A percentile compares a stretch with the other conserved stretches of the same genome.
Evolutionary conservation across 768 basidiomycete species (phyloP).

Genomic region (Boletus huronensis): DNA sequence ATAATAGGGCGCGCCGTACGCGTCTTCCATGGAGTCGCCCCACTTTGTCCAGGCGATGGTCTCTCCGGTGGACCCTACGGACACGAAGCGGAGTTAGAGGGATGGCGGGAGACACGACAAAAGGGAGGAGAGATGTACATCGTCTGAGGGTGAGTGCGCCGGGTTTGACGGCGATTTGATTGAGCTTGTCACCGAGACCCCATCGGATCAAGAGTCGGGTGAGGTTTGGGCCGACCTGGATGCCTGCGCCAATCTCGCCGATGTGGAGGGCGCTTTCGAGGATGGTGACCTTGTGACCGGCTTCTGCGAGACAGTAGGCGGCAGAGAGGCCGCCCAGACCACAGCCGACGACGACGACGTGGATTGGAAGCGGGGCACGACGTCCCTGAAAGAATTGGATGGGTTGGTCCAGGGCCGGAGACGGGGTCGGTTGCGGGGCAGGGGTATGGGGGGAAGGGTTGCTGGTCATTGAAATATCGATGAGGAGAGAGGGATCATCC

Average conservation of each 20-base stretch:
- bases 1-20: slow-evolving; percentile 34
- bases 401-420: not conserved
- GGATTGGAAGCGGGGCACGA: slow-evolving; percentile 24
- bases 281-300: slow-evolving; percentile 48
- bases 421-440: not conserved
- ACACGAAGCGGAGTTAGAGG: not conserved
- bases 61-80: slow-evolving; percentile 32
- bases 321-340: slow-evolving; percentile 50
- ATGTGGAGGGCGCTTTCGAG: slow-evolving; percentile 40
- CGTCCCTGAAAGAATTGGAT: slow-evolving; percentile 22
- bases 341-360: slow-evolving; percentile 46
- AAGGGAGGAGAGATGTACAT: slow-evolving; percentile 32
- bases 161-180: slow-evolving; percentile 38
- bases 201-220: slow-evolving; percentile 47
- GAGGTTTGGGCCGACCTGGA: slow-evolving; percentile 44
- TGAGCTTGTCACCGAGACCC: slow-evolving; percentile 44
- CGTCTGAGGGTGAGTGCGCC: slow-evolving; percentile 38
- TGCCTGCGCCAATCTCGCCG: slow-evolving; percentile 50
- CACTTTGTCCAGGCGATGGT: slow-evolving; percentile 36
- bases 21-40: slow-evolving; percentile 31
- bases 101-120: too few species aligned
- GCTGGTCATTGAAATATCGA: not conserved
- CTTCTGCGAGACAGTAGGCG: slow-evolving; percentile 42
- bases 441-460: not conserved
- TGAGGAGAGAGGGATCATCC: not conserved